Base-by-base conservation (phyloP, 2,329 filamentous ascomycete species). In the Teratosphaeria pseudoeucalypti region DNA sequence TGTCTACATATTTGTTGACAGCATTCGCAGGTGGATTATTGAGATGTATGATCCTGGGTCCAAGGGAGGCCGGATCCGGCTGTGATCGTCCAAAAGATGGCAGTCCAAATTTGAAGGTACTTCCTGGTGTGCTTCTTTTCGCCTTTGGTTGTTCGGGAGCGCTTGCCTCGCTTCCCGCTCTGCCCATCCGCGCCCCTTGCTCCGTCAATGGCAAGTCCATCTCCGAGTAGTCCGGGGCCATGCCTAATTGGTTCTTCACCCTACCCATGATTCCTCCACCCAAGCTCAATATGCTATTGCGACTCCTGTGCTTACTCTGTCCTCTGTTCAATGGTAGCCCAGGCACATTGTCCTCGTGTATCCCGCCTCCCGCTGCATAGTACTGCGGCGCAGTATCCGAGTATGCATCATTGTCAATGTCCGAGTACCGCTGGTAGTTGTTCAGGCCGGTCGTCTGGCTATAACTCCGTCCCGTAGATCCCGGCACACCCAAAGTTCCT, bases 131-230 rank as follows among this genome's bases (percentile, higher is more conserved):
- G 73, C 81, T 88, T 68, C 73, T 73, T 55, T 72, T 72, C 58
- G 59, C 56, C n/a, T 62, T 59, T 10, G 62, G 57, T 7, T 32
- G n/a, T 27, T 23, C 29, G 43, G 61, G 59, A 23, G 60, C 60
- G 43, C 57, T 37, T 60, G 60, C 60, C 52, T 52, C 37, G 26
- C 57, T 56, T 9, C 54, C 49, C 19, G 56, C 52, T 54, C 54
- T 77, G 43, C 37, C 47, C 16, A 57, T 19, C 12, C 54, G 23
- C 55, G 80, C 81, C 57, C 80, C 83, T 54, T 87, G 78, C 72
- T 97, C 90, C 5, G 92, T 97, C 74, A 99, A 79, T 14, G 94
- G 94, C 58, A 99, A 80, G 72, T 99, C 92, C 94, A 99, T 99
- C 76, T 97, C 94, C 37, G 92, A 96, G 75, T 99, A 97, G 63